These are phyloP conservation scores for Sphaerosporella brunnea DNA, from an alignment of 495 filamentous ascomycete species.

Conservation along the genomic window DNA sequence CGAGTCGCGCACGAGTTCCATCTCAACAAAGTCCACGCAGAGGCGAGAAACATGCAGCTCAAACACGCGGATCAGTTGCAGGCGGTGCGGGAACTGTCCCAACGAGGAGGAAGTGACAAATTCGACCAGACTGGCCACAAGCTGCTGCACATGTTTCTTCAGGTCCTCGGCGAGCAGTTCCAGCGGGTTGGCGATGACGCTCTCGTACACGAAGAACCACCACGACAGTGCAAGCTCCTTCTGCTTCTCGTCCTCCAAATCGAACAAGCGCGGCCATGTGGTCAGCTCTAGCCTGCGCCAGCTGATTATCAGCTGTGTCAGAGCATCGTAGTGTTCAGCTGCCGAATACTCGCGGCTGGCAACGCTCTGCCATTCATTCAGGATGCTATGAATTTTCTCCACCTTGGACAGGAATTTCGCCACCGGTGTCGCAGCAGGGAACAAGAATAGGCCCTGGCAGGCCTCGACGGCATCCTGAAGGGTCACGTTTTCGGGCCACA, in stretches of 20 bases:
- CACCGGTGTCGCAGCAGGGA: conserved; percentile 68
- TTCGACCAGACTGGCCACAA: conserved; percentile 50
- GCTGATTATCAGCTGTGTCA: conserved; percentile 57
- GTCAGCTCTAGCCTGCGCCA: conserved; percentile 84
- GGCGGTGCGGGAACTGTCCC: conserved; percentile 59
- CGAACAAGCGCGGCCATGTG: conserved; percentile 81
- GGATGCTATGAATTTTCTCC: conserved; percentile 60
- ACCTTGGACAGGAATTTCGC: conserved; percentile 65
- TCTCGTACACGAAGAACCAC: conserved; percentile 95
- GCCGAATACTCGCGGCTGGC: conserved; percentile 64
- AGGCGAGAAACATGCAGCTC: conserved; percentile 43
- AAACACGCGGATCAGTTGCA: conserved; percentile 57
- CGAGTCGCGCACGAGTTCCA: conserved; percentile 39
- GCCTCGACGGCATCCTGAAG: conserved; percentile 55
- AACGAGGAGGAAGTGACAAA: conserved; percentile 59
- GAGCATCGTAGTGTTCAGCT: conserved; percentile 45
- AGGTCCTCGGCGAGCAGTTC: conserved; percentile 38
- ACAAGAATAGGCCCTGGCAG: conserved; percentile 53
- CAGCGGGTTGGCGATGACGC: conserved; percentile 56
- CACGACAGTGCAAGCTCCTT: conserved; percentile 62
- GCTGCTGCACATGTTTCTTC: conserved; percentile 41
- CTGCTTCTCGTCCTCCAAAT: conserved; percentile 60
- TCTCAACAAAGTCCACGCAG: conserved; percentile 34
- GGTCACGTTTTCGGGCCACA: conserved; percentile 58
- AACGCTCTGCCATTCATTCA: conserved; percentile 88